Evolutionary conservation across 1,284 basidiomycete species (phyloP), one percentile per base, ranked within the genome.

Genomic region (Athelia psychrophila): DNA sequence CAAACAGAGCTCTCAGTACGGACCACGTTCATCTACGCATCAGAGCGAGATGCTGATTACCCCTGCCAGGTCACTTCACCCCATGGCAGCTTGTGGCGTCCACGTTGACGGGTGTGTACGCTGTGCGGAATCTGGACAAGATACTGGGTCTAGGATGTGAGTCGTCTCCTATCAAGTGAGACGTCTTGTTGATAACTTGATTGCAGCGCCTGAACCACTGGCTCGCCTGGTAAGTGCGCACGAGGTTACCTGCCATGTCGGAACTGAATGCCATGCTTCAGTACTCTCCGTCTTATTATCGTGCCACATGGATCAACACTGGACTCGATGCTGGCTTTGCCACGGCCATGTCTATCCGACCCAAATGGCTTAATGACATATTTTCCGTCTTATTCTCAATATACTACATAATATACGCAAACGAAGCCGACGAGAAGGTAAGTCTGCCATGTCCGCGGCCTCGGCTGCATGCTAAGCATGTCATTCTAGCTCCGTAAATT

Each of bases 291-390:
- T 89, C 92, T 6, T 98, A 95, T 68, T 98, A 96, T 69, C 87
- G 96, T 24, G 95, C 94, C n/a, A 97, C 95, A 46, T 99, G 95
- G 90, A 86, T 99, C 58, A 85, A 74, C 50, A 95, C 90, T 0
- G 95, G 94, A 0, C 77, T 98, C n/a, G 96, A 99, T 65, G 95
- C 95, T 1, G 96, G 95, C 1, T 98, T 98, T 64, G 93, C 95
- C 0, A 95, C 94, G 0, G 95, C 96, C 9, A 94, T 96, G 88
- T 76, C 84, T 2, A 91, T 99, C 56, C 84, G 86, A n/a, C 91
- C 93, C 0, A 93, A 91, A 64, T 97, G 93, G 93, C 69, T 98
- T 10, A 81, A 88, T 57, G 94, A 98, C 65, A 73, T 97, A 9
- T 86, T 84, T 54, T 93, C 91, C 36, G 72, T 97, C 44, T 58